These are phyloP conservation scores for Podila epicladia DNA, from an alignment of 192 early-diverging fungal species.

Conservation along the genomic window DNA sequence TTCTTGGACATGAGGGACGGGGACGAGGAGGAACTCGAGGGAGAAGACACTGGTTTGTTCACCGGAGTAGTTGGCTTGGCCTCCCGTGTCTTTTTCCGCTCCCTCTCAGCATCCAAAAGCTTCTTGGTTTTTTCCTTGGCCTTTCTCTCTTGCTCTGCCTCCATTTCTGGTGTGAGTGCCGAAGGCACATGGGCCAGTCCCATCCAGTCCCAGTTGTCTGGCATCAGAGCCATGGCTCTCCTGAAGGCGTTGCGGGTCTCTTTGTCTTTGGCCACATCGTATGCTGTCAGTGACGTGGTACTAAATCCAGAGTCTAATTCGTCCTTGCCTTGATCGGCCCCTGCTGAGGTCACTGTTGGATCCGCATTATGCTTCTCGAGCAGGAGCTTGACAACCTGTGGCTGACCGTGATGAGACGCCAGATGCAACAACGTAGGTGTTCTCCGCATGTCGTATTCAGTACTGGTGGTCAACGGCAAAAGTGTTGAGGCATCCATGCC, in stretches of 20 bases:
- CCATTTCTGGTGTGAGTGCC: constrained; percentile 78
- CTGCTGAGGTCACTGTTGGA: constrained; percentile 61
- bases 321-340: neutral
- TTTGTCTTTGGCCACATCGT: constrained; percentile 78
- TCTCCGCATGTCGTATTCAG: constrained; percentile 52
- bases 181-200: constrained; percentile 71
- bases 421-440: constrained; percentile 80
- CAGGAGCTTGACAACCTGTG: constrained; percentile 63
- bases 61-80: constrained; percentile 41
- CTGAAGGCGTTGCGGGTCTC: constrained; percentile 78
- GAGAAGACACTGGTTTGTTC: constrained; percentile 13
- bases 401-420: constrained; percentile 69
- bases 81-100: constrained; percentile 60
- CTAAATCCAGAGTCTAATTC: neutral
- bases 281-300: constrained; percentile 59
- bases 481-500: constrained; percentile 52
- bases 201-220: constrained; percentile 74
- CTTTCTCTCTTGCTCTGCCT: constrained; percentile 66
- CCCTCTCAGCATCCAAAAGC: constrained; percentile 61
- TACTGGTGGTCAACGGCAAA: constrained; percentile 23
- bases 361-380: constrained; percentile 82
- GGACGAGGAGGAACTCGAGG: constrained; percentile 13
- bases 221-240: constrained; percentile 67
- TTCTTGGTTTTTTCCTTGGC: constrained; percentile 72
- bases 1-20: constrained; percentile 24